Conservation (phyloP, 2,329 filamentous ascomycete genomes). For the Torrubiella hemipterigena region DNA sequence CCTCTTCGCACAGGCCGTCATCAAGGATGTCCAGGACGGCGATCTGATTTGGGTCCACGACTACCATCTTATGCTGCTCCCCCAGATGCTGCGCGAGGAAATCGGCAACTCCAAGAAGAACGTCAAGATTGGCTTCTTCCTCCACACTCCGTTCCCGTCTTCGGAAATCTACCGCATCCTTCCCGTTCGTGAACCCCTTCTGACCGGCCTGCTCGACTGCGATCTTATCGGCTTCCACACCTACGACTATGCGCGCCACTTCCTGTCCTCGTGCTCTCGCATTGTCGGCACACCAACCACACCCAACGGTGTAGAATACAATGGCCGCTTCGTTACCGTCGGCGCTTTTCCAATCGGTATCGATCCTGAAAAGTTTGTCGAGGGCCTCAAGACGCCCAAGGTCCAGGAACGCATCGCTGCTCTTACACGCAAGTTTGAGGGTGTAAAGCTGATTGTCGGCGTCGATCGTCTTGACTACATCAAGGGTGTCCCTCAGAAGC, state of each 20-base stretch:
- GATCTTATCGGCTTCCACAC: constrained; percentile 97
- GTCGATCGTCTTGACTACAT: constrained; percentile 97
- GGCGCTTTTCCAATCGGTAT: constrained; percentile 97
- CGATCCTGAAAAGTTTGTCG: constrained; percentile 90
- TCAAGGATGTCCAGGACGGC: constrained; percentile 79
- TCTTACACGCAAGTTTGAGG: constrained; percentile 82
- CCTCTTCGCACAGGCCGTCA: constrained; percentile 79
- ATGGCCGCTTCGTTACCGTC: constrained; percentile 78
- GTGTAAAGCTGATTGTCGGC: constrained; percentile 91
- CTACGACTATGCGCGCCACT: constrained; percentile 97
- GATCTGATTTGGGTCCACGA: constrained; percentile 98
- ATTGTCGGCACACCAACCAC: constrained; percentile 73
- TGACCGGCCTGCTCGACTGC: constrained; percentile 81
- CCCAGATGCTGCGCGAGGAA: constrained; percentile 87
- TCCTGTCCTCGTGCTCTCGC: constrained; percentile 90
- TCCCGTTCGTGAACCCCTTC: constrained; percentile 79
- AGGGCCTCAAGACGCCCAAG: constrained; percentile 72
- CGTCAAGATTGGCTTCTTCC: constrained; percentile 95
- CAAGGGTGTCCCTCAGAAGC: constrained; percentile 95
- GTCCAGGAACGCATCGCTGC: constrained; percentile 80
- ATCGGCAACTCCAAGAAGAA: constrained; percentile 73
- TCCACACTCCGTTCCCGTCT: constrained; percentile 94
- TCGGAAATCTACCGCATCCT: constrained; percentile 95
- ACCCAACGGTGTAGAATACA: constrained; percentile 85
- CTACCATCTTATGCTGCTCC: constrained; percentile 95